phyloP scores from a whole-genome alignment of 1,284 basidiomycete species.

The Cryptococcus jaspeensis region DNA sequence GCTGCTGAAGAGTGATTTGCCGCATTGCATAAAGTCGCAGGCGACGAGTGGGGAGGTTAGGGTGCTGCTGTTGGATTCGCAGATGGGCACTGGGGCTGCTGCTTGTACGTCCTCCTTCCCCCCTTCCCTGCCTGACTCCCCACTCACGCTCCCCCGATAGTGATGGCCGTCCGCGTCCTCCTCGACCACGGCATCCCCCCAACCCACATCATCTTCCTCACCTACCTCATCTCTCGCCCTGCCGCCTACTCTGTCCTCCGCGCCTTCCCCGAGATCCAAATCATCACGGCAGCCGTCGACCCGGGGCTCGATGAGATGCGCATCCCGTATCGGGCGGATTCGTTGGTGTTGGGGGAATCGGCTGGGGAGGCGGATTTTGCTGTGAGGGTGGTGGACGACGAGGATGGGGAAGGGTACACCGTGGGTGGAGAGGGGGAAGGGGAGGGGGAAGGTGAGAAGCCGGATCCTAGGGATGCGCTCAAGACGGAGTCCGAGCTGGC shows the following conservation, averaged over 20 bases:
- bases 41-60: slow-evolving; percentile 67
- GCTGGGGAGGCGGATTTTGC: slow-evolving; percentile 45
- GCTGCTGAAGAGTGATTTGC: slow-evolving; percentile 77
- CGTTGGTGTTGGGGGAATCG: slow-evolving; percentile 34
- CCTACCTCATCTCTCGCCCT: slow-evolving; percentile 77
- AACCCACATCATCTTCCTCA: slow-evolving; percentile 79
- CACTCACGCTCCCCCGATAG: slow-evolving; percentile 13
- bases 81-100: slow-evolving; percentile 91
- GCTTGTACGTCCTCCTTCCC: slow-evolving; percentile 56
- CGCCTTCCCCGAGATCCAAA: slow-evolving; percentile 77
- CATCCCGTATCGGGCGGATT: slow-evolving; percentile 27
- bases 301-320: slow-evolving; percentile 42
- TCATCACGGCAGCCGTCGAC: slow-evolving; percentile 81
- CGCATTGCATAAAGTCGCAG: slow-evolving; percentile 65
- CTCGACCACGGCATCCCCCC: slow-evolving; percentile 91
- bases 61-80: slow-evolving; percentile 90
- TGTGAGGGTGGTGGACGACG: slow-evolving; percentile 25
- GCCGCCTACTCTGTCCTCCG: slow-evolving; percentile 75
- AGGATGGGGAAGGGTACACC: slow-evolving; percentile 18
- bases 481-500: slow-evolving; percentile 14
- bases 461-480: slow-evolving; percentile 21
- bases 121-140: neutral
- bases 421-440: slow-evolving; percentile 25
- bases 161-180: slow-evolving; percentile 92
- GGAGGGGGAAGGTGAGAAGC: slow-evolving; percentile 38